Conservation (phyloP, 805 yeast species). For the Starmera pachycereana region DNA sequence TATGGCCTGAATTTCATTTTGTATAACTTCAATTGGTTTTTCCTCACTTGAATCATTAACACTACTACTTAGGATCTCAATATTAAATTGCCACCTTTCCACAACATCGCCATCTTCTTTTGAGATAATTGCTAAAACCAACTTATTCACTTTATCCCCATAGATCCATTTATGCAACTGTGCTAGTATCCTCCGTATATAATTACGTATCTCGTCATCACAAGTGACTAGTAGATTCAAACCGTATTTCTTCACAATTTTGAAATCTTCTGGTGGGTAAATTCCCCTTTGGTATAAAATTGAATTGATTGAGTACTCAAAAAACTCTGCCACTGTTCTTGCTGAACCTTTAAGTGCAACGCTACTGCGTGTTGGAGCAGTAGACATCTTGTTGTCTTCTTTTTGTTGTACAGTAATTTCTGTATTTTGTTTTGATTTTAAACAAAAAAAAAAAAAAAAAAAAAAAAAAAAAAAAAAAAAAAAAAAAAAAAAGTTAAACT, state of each 20-base stretch:
- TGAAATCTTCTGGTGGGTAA: slow-evolving; percentile 81
- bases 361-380: slow-evolving; percentile 32
- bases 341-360: slow-evolving; percentile 60
- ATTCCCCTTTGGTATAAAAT: slow-evolving; percentile 85
- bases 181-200: slow-evolving; percentile 53
- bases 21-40: slow-evolving; percentile 36
- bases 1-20: slow-evolving; percentile 72
- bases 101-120: slow-evolving; percentile 56
- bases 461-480: too few relatives aligned
- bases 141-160: slow-evolving; percentile 53
- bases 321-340: slow-evolving; percentile 70
- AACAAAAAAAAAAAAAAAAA: too few relatives aligned
- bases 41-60: slow-evolving; percentile 4
- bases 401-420: neutral
- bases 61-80: slow-evolving; percentile 30
- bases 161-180: slow-evolving; percentile 71
- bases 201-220: slow-evolving; percentile 67
- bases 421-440: neutral
- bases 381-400: slow-evolving; percentile 2
- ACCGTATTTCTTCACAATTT: slow-evolving; percentile 69
- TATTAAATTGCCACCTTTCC: slow-evolving; percentile 82
- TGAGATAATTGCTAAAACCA: slow-evolving; percentile 65
- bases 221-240: slow-evolving; percentile 59
- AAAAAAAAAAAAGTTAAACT: too few relatives aligned
- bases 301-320: slow-evolving; percentile 69